Percentiles rank a stretch among this genome's conserved stretches.
These are phyloP conservation scores for Rhytidhysteron rufulum DNA, from an alignment of 2,329 filamentous ascomycete genomes.

Conservation along the genomic window DNA sequence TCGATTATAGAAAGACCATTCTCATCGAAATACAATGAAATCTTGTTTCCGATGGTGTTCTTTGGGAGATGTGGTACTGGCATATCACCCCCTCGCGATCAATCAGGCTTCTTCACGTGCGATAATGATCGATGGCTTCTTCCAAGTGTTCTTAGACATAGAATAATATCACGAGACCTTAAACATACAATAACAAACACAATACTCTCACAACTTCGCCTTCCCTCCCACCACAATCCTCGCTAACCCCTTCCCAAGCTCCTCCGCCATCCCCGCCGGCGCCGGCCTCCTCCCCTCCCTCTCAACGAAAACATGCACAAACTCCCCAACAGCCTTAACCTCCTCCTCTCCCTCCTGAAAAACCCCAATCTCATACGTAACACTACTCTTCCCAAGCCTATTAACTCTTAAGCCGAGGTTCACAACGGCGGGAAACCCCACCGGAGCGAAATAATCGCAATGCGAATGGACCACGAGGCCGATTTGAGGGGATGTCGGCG, in stretches of 20 bases:
- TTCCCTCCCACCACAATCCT: slow-evolving; percentile 16
- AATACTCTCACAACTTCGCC: slow-evolving; percentile 22
- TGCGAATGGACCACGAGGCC: slow-evolving; percentile 82
- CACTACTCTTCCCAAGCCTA: slow-evolving; percentile 79
- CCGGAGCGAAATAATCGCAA: slow-evolving; percentile 78
- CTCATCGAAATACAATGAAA: no score
- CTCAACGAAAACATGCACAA: slow-evolving; percentile 86
- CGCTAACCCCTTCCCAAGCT: slow-evolving; percentile 47
- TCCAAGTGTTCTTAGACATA: no score
- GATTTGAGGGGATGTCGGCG: slow-evolving; percentile 66
- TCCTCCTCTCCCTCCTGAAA: slow-evolving; percentile 71
- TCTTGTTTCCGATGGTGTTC: no score
- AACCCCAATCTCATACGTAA: slow-evolving; percentile 84
- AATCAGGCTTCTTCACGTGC: no score
- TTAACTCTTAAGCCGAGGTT: slow-evolving; percentile 80
- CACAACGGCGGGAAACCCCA: slow-evolving; percentile 76
- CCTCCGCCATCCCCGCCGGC: slow-evolving; percentile 58
- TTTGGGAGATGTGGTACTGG: no score
- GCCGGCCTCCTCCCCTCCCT: slow-evolving; percentile 66
- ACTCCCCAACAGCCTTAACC: slow-evolving; percentile 80
- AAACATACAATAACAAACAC: no score
- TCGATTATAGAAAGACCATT: no score
- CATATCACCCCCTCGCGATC: no score
- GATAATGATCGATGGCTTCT: no score
- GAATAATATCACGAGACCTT: no score